These are phyloP conservation scores for Russula earlei DNA, from an alignment of 768 basidiomycete species.

Conservation along the genomic window DNA sequence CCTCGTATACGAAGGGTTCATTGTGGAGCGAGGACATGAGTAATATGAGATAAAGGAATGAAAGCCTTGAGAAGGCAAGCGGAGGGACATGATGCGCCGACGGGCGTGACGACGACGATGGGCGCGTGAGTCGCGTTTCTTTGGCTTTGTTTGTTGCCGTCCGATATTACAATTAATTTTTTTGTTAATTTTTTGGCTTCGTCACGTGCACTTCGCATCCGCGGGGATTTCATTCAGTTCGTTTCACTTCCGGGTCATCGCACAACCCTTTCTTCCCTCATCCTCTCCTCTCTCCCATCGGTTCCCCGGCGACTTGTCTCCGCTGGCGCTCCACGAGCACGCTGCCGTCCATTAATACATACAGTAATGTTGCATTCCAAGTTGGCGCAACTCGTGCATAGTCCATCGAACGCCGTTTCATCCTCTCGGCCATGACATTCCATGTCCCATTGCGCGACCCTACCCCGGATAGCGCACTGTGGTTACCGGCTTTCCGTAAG, in stretches of 20 bases:
- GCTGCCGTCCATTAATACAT: not conserved
- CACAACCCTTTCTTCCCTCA: not conserved
- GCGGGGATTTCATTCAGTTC: conserved; percentile 1
- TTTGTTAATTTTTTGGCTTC: not conserved
- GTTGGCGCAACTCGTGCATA: not conserved
- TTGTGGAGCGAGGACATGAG: conserved; percentile 38
- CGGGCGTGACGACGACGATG: not conserved
- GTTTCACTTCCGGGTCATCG: not conserved
- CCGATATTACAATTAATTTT: too few species aligned
- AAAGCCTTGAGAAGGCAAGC: conserved; percentile 28
- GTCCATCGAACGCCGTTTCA: conserved; percentile 15
- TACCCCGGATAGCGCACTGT: not conserved
- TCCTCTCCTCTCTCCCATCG: not conserved
- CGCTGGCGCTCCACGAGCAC: not conserved
- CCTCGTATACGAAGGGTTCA: conserved; percentile 2
- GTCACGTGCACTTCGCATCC: not conserved
- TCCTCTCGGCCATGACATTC: not conserved
- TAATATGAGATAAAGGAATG: conserved; percentile 36
- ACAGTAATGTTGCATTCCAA: not conserved
- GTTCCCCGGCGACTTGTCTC: conserved; percentile 1
- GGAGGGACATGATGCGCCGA: conserved; percentile 36
- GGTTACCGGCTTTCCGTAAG: conserved; percentile 5
- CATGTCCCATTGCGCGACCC: not conserved
- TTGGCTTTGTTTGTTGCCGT: not conserved
- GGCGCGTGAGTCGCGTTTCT: conserved; percentile 2